phyloP scores from a whole-genome alignment of 2,329 filamentous ascomycete genomes.

The Pseudopithomyces chartarum region DNA sequence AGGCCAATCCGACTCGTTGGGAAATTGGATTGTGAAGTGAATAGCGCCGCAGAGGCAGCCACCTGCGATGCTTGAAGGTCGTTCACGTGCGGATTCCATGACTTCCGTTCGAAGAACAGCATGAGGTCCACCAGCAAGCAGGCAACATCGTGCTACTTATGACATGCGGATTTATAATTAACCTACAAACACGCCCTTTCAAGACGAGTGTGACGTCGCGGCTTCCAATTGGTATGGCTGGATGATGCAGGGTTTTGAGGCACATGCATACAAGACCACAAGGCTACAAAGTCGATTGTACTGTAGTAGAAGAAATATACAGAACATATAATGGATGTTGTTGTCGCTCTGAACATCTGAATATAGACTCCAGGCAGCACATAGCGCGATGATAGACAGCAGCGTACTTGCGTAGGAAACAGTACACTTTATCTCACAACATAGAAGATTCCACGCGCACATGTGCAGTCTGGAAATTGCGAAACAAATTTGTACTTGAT shows the following conservation, averaged over 20 bases:
- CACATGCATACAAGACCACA: not conserved
- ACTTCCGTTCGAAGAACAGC: not conserved
- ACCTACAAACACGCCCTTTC: not conserved
- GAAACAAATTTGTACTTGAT: not conserved
- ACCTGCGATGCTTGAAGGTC: constrained; percentile 23
- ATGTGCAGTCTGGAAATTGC: not conserved
- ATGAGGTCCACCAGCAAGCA: not conserved
- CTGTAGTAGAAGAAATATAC: no score
- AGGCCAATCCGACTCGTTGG: constrained; percentile 25
- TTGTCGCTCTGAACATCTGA: no score
- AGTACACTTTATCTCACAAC: not conserved
- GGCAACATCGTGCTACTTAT: not conserved
- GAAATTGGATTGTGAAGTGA: constrained; percentile 27
- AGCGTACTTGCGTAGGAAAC: not conserved
- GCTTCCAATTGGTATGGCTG: not conserved
- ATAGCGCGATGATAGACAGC: not conserved
- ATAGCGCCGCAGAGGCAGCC: constrained; percentile 32
- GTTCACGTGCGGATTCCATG: not conserved
- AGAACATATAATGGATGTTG: no score
- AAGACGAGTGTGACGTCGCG: not conserved
- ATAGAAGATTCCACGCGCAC: not conserved
- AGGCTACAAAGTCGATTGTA: not conserved
- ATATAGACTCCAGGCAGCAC: no score
- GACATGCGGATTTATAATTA: not conserved
- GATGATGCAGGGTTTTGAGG: not conserved